Base-by-base conservation (phyloP, 2,329 filamentous ascomycete genomes). In the Curvularia hawaiiensis region DNA sequence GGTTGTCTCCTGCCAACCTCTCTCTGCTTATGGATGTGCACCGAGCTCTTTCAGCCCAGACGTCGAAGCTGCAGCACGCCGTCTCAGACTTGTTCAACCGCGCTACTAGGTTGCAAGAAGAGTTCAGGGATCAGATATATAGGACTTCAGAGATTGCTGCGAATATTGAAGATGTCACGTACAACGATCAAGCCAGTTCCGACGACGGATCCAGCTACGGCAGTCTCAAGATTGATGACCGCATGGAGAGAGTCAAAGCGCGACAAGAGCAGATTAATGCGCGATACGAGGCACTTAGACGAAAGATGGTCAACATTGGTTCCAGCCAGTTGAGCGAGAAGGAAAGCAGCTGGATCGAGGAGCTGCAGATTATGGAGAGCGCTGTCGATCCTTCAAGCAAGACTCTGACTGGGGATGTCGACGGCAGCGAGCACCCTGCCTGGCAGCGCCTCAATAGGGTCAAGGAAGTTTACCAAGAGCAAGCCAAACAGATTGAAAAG, bases 21-120 rank as follows among this genome's bases (percentile, higher is more conserved):
- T 84, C 88, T 62, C 81, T 91, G 38, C 84, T 94, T 63, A 90
- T 88, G 28, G 86, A 90, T 58, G 86, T 87, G 0, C 90, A 94
- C 73, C 87, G 89, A 69, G 79, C 90, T 5, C 80, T 93, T 6
- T 86, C 86, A 60, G 83, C 84, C 10, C 89, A 93, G 74, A 91
- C 89, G 0, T 82, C 89, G 64, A 82, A 81, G 11, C 81, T 93
- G 11, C 89, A 89, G 16, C 79, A 84, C 43, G 90, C 88, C 1
- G 90, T 88, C 0, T 85, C 89, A 1, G 89, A 92, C 66, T 79
- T 93, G 6, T 93, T 92, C 77, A 82, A 87, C 26, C 83, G 87
- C 53, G 91, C 89, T 60, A 84, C 89, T 64, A 82, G 86, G 45
- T 80, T 93, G 26, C 87, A 89, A 66, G 79, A 81, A 18, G 89